Evolutionary conservation across 495 filamentous ascomycete genomes (phyloP), one percentile per base, ranked within the genome.

Genomic region (Physcia stellaris): DNA sequence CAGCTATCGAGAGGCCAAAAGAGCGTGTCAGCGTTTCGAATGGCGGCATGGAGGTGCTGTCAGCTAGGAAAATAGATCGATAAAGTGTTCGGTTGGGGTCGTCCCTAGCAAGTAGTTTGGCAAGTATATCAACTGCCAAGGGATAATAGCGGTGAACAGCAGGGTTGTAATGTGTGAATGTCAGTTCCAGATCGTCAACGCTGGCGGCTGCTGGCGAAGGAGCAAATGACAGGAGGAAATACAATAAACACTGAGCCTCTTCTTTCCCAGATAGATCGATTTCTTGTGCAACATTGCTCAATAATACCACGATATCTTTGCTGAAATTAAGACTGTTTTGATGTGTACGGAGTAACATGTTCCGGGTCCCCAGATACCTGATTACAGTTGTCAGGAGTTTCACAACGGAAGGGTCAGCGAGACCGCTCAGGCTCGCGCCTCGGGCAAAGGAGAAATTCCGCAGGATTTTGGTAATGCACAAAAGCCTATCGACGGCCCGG

Each of bases 381-480:
- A 95, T 88, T 23, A 86, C 70, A 16, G 73, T 72, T 18, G 82
- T 81, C 29, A 93, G 58, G 49, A 92, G 86, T 36, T 80, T 77
- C 44, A 95, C 66, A 20, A 94, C 78, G 4, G 67, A 59, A 24
- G 83, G 67, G 16, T 80, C 79, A 1, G 83, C 79, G 9, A 98
- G 71, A 1, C 70, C 50, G 2, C 52, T 53, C 42, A 83, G 81
- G 46, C 94, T 96, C 0, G 71, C 53, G 3, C 52, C 52, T 43
- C 84, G 80, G 50, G 63, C 66, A 51, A 93, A 94, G 0, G 90
- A 94, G 13, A 95, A 72, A 47, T 98, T 98, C 32, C 90, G 80
- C 23, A 98, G 57, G 40, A 94, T 86, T 1, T 86, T 94, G 6
- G 86, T 92, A 40, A 94, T 82, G 52, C 85, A 88, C 24, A 96